Base-by-base conservation (phyloP, 2,329 filamentous ascomycete species). In the Myriosclerotinia scirpicola region DNA sequence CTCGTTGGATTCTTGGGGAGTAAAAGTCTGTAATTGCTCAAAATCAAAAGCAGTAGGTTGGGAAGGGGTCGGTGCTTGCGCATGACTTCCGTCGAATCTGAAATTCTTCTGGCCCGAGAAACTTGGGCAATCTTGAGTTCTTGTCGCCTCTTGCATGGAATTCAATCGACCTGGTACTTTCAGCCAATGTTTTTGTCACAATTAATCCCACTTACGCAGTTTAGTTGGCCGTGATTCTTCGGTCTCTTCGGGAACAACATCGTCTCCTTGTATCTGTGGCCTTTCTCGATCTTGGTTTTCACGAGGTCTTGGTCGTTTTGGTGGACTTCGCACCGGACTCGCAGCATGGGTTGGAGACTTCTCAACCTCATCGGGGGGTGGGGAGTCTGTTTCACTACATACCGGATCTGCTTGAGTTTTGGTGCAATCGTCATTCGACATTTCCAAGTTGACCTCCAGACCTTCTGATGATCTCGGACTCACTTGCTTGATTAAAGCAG, bases 121-220 rank as follows among this genome's bases (percentile, higher is more conserved):
- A 34, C 22, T 17, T 34, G 55, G 15, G 17, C 11, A 30, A 8
- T 44, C 12, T 44, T 42, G 26, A 40, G 14, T 46, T 46, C 9
- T n/a, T 44, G 55, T 15, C 17, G 3, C 22, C 15, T 58, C 26
- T 34, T 58, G 55, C 5, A 30, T 44, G 40, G 0, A 5, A 34
- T 46, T 20, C 40, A 58, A n/a, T 44, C 55, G 40, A 58, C 55
- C 55, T 58, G 40, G n/a, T 34, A 20, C 8, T 58, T 42, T 58
- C 22, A 44, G 55, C 22, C 3, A 46, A 44, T n/a, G 15, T n/a
- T 34, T 17, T n/a, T 20, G 11, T 46, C 20, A 58, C 40, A 58
- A 34, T 44, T 5, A 34, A 14, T 20, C 30, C 20, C 9, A 58
- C 40, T 58, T 34, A 58, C 55, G 40, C 9, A 30, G 34, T 58